Evolutionary conservation across 2,329 filamentous ascomycete species (phyloP).

Genomic region (Hymenoscyphus fraxineus): DNA sequence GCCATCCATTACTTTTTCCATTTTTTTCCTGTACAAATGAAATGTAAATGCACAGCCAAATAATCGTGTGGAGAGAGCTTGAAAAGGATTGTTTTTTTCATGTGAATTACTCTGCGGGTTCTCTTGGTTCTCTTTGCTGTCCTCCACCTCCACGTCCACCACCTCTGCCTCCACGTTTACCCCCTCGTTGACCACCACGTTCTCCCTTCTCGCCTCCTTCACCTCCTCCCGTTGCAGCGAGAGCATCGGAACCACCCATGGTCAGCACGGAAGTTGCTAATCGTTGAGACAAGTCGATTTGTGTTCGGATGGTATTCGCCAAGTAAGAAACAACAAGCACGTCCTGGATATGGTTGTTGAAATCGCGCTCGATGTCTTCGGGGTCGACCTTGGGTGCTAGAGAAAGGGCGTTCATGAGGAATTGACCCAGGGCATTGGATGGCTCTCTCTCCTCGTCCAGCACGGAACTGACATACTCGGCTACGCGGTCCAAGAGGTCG

Average conservation of each 20-base stretch:
- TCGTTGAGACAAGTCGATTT: slow-evolving; percentile 96
- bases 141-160: slow-evolving; percentile 49
- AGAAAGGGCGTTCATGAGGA: slow-evolving; percentile 87
- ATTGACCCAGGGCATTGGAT: slow-evolving; percentile 88
- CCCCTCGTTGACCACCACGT: slow-evolving; percentile 42
- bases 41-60: slow-evolving; percentile 29
- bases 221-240: slow-evolving; percentile 36
- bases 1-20: slow-evolving; percentile 35
- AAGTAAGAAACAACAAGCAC: slow-evolving; percentile 97
- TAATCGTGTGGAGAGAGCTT: slow-evolving; percentile 29
- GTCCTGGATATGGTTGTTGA: slow-evolving; percentile 99
- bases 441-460: slow-evolving; percentile 90
- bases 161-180: slow-evolving; percentile 48
- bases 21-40: slow-evolving; percentile 33
- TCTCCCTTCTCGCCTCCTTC: slow-evolving; percentile 47
- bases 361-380: slow-evolving; percentile 89
- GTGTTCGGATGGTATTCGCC: slow-evolving; percentile 96
- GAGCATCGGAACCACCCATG: slow-evolving; percentile 46
- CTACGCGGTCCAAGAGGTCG: slow-evolving; percentile 84
- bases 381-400: slow-evolving; percentile 92
- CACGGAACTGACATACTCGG: slow-evolving; percentile 87
- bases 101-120: slow-evolving; percentile 46
- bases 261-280: slow-evolving; percentile 75
- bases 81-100: slow-evolving; percentile 15
- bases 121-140: slow-evolving; percentile 43